Conservation (phyloP, 306 rosid species). For the Dalbergia cultrata region DNA sequence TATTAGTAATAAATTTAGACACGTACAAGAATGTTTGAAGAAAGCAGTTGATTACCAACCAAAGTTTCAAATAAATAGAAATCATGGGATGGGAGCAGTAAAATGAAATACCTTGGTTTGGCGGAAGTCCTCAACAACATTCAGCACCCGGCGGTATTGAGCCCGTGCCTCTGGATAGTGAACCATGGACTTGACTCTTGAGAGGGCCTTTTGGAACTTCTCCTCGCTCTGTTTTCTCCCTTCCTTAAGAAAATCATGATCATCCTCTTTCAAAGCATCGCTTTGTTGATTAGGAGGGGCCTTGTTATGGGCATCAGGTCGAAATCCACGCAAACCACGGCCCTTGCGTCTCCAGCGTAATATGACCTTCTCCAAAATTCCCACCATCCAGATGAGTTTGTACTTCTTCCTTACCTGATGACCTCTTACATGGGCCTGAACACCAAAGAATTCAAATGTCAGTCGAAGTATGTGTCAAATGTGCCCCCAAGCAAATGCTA, state of each 20-base stretch:
- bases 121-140: conserved; percentile 78
- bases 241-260: conserved; percentile 83
- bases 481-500: conserved; percentile 1
- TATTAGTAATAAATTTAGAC: not conserved
- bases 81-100: no score
- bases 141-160: conserved; percentile 87
- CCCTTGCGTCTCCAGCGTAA: conserved; percentile 97
- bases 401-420: conserved; percentile 92
- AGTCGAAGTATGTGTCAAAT: conserved; percentile 38
- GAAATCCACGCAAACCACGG: conserved; percentile 87
- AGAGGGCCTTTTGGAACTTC: conserved; percentile 84
- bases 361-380: conserved; percentile 85
- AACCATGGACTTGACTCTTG: conserved; percentile 95
- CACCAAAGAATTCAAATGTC: conserved; percentile 49
- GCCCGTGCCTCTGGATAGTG: conserved; percentile 95
- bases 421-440: conserved; percentile 94
- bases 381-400: conserved; percentile 84
- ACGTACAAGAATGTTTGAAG: not conserved
- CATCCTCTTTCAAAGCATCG: conserved; percentile 65
- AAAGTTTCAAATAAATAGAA: no score
- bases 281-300: conserved; percentile 52
- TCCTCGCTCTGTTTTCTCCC: conserved; percentile 91
- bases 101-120: conserved; percentile 68
- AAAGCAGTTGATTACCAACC: no score
- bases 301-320: conserved; percentile 61